A percentile compares a stretch with the other conserved stretches of the same genome.
phyloP scores from a whole-genome alignment of 1,284 basidiomycete species.

The Tylopilus orsonianus region DNA sequence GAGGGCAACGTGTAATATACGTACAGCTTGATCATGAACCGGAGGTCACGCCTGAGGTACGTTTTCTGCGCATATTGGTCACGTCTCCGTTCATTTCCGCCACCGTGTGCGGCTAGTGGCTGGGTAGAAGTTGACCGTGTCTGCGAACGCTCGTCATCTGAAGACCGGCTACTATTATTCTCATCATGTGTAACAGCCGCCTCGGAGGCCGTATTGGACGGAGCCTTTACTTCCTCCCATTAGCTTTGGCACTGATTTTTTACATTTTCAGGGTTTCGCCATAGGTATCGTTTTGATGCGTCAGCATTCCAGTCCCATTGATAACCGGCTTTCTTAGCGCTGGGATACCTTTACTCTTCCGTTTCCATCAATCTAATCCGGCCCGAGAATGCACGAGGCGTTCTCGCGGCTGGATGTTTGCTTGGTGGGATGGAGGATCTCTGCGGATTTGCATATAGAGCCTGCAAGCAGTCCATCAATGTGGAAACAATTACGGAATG shows the following conservation, averaged over 20 bases:
- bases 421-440: conserved; percentile 85
- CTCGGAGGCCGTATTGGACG: conserved; percentile 23
- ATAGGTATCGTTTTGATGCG: conserved; percentile 47
- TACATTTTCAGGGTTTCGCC: conserved; percentile 59
- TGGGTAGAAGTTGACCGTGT: conserved; percentile 23
- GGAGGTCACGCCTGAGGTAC: conserved; percentile 79
- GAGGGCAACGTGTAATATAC: conserved; percentile 65
- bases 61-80: conserved; percentile 31
- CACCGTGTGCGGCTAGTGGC: conserved; percentile 26
- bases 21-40: conserved; percentile 75
- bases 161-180: conserved; percentile 15
- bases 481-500: conserved; percentile 72
- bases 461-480: conserved; percentile 71
- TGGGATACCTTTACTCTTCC: conserved; percentile 79
- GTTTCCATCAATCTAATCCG: conserved; percentile 65
- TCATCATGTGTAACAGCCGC: conserved; percentile 15
- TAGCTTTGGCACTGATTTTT: conserved; percentile 20
- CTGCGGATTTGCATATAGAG: conserved; percentile 73
- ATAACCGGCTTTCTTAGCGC: conserved; percentile 42
- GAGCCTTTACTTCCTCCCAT: conserved; percentile 8
- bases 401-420: conserved; percentile 78
- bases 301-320: conserved; percentile 10
- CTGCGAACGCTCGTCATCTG: conserved; percentile 21
- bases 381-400: conserved; percentile 75
- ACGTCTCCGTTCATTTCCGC: conserved; percentile 27